phyloP scores from a whole-genome alignment of 495 filamentous ascomycete species.

The Penicillium canariense region DNA sequence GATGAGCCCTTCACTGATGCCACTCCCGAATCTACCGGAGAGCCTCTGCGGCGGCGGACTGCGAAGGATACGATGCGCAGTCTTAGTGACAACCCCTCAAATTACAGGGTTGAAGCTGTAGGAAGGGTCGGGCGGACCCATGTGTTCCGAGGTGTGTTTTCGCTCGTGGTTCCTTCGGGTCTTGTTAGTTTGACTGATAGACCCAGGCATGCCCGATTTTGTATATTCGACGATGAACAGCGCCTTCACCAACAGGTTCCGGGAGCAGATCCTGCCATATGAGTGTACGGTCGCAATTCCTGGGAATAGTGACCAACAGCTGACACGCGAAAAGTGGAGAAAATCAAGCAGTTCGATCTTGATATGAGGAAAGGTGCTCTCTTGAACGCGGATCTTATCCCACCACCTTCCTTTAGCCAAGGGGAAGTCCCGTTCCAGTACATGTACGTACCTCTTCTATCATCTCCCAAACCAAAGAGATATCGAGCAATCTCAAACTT shows the following conservation, averaged over 20 bases:
- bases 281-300: conserved; percentile 48
- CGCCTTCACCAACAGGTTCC: conserved; percentile 63
- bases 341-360: conserved; percentile 72
- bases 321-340: conserved; percentile 47
- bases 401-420: conserved; percentile 72
- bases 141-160: conserved; percentile 68
- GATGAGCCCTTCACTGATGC: conserved; percentile 57
- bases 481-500: not conserved
- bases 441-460: conserved; percentile 33
- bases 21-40: conserved; percentile 1
- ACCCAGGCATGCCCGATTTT: conserved; percentile 64
- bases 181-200: not conserved
- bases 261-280: conserved; percentile 61
- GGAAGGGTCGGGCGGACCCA: conserved; percentile 77
- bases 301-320: not conserved
- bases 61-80: conserved; percentile 55
- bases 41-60: conserved; percentile 20
- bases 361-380: conserved; percentile 59
- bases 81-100: conserved; percentile 66
- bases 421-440: conserved; percentile 66
- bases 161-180: not conserved
- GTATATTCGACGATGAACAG: conserved; percentile 64
- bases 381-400: conserved; percentile 66
- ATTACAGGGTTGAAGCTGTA: conserved; percentile 67
- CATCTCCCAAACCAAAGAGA: not conserved